A percentile compares a stretch with the other conserved stretches of the same genome.
These are phyloP conservation scores for Cucumis sativus DNA, from an alignment of 306 rosid species.

Conservation along the genomic window DNA sequence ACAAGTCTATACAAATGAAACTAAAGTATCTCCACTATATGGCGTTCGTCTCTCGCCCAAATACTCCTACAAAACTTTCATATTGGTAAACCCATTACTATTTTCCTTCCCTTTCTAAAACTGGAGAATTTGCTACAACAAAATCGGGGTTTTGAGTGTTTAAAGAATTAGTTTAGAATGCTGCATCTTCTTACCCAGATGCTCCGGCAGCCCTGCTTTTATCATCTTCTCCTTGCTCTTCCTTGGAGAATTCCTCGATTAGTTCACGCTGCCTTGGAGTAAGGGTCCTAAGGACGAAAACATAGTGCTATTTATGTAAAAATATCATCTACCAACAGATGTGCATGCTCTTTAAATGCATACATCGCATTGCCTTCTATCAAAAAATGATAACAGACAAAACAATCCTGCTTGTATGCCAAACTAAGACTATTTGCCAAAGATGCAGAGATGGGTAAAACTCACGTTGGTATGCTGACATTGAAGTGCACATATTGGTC, in stretches of 20 bases:
- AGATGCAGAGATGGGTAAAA: background rate
- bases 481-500: slow-evolving; percentile 84
- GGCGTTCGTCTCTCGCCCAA: background rate
- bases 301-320: background rate
- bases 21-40: background rate
- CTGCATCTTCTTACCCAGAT: background rate
- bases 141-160: background rate
- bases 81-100: background rate
- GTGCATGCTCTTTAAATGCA: background rate
- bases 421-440: background rate
- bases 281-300: slow-evolving; percentile 34
- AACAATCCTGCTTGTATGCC: background rate
- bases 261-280: slow-evolving; percentile 66
- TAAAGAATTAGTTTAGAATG: background rate
- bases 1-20: slow-evolving; percentile 1
- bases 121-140: background rate
- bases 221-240: slow-evolving; percentile 47
- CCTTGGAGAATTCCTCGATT: slow-evolving; percentile 80
- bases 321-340: background rate
- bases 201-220: slow-evolving; percentile 34
- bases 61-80: slow-evolving; percentile 44
- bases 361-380: background rate
- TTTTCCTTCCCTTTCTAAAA: background rate
- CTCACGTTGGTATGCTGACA: slow-evolving; percentile 71
- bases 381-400: background rate